phyloP scores from a whole-genome alignment of 2,329 filamentous ascomycete species.

The Fusarium devonianum region DNA sequence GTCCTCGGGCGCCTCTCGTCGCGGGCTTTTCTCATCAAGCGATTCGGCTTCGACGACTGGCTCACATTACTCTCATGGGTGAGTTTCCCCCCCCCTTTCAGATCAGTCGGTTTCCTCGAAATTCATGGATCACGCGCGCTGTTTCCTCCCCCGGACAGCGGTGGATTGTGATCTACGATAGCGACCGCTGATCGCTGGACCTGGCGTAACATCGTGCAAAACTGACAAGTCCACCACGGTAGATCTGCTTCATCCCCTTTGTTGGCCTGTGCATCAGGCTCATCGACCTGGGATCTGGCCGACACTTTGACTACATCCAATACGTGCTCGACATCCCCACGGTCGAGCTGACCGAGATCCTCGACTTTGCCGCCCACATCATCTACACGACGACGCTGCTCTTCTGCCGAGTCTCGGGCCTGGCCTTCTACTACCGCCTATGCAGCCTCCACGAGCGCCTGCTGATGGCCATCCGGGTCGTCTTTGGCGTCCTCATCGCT shows the following conservation, averaged over 20 bases:
- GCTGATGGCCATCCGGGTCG: slow-evolving; percentile 45
- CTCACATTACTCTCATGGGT: slow-evolving; percentile 49
- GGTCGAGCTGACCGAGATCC: slow-evolving; percentile 52
- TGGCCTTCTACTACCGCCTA: slow-evolving; percentile 60
- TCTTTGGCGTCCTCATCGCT: slow-evolving; percentile 48
- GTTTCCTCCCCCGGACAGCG: neutral
- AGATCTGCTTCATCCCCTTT: slow-evolving; percentile 52
- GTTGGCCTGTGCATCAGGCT: slow-evolving; percentile 52
- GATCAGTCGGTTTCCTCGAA: neutral
- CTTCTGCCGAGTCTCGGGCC: slow-evolving; percentile 58
- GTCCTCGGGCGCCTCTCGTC: slow-evolving; percentile 47
- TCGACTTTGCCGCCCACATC: slow-evolving; percentile 60
- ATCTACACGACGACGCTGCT: slow-evolving; percentile 59
- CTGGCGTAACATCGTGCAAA: neutral
- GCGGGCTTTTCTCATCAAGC: slow-evolving; percentile 46
- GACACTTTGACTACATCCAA: slow-evolving; percentile 55
- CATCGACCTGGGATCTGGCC: slow-evolving; percentile 57
- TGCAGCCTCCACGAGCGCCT: slow-evolving; percentile 49
- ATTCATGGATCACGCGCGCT: too few species aligned
- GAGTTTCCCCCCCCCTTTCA: slow-evolving; percentile 17
- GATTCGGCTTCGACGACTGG: slow-evolving; percentile 50
- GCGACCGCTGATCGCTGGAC: slow-evolving; percentile 12
- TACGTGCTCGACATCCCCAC: slow-evolving; percentile 54
- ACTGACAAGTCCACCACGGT: slow-evolving; percentile 14
- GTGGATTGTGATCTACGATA: neutral